Evolutionary conservation across 2,329 filamentous ascomycete genomes (phyloP).

Genomic region (Gaeumannomyces sp.): DNA sequence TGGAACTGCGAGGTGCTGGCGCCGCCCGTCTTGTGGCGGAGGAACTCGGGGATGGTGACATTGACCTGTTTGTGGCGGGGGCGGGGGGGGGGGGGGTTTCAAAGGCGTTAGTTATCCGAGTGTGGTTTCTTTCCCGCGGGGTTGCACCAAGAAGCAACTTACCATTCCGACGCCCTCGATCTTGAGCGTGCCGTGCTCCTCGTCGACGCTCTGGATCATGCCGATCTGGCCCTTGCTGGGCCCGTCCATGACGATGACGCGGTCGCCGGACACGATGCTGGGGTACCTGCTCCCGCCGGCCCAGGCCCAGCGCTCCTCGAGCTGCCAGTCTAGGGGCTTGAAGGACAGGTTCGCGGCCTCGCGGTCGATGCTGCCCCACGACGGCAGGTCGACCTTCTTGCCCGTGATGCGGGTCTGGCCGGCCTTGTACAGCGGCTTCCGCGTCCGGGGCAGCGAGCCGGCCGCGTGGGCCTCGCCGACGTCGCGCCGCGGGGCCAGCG

Average conservation of each 20-base stretch:
- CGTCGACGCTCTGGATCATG: slow-evolving; percentile 52
- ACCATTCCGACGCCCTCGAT: slow-evolving; percentile 61
- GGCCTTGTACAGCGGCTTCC: background rate
- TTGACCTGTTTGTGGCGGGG: slow-evolving; percentile 31
- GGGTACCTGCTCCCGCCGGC: slow-evolving; percentile 50
- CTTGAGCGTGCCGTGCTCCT: slow-evolving; percentile 49
- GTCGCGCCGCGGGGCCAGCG: slow-evolving; percentile 71
- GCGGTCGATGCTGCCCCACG: slow-evolving; percentile 5
- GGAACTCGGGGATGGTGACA: slow-evolving; percentile 33
- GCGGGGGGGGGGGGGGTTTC: too few species aligned
- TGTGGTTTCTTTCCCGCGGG: too few species aligned
- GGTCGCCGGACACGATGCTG: slow-evolving; percentile 62
- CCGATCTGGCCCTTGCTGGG: slow-evolving; percentile 80
- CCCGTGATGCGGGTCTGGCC: too few species aligned
- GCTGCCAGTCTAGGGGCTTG: slow-evolving; percentile 27
- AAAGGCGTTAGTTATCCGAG: background rate
- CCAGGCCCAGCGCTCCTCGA: slow-evolving; percentile 44
- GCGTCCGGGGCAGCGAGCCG: background rate
- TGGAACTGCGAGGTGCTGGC: slow-evolving; percentile 36
- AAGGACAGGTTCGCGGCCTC: slow-evolving; percentile 1
- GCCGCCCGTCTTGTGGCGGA: slow-evolving; percentile 26
- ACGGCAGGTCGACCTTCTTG: background rate
- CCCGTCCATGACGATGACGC: slow-evolving; percentile 76
- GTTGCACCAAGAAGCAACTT: slow-evolving; percentile 16
- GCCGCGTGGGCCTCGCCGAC: slow-evolving; percentile 47